These are phyloP conservation scores for Arthrobotrys sphaeroides DNA, from an alignment of 2,329 filamentous ascomycete species.

Conservation along the genomic window DNA sequence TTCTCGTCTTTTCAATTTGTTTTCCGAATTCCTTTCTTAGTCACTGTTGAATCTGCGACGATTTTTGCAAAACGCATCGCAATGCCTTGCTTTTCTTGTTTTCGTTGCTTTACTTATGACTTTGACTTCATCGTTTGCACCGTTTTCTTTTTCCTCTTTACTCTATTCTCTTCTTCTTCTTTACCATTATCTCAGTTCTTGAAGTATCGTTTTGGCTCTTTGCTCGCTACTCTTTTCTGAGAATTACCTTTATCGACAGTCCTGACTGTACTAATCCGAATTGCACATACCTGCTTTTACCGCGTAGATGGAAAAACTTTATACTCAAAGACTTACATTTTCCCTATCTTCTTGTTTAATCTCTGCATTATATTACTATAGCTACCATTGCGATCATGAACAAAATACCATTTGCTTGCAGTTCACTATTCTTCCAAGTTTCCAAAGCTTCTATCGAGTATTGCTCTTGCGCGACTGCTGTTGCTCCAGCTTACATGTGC, in stretches of 20 bases:
- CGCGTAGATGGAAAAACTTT: background rate
- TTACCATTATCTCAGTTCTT: background rate
- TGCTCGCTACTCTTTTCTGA: background rate
- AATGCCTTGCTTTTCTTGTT: slow-evolving; percentile 6
- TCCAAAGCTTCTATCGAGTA: background rate
- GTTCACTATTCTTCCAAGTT: background rate
- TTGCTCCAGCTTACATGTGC: no score
- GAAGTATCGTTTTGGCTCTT: background rate
- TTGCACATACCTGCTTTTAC: background rate
- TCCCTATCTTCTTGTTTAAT: background rate
- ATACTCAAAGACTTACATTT: background rate
- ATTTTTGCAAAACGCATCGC: slow-evolving; percentile 13
- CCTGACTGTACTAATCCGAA: background rate
- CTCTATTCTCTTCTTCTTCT: background rate
- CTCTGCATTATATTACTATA: background rate
- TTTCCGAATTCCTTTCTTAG: slow-evolving; percentile 11
- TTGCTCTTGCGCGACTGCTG: slow-evolving; percentile 3
- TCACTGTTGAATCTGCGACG: background rate
- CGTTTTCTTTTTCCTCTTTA: background rate
- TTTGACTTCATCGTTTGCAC: background rate
- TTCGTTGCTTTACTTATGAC: background rate
- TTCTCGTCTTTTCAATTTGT: background rate
- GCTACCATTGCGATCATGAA: background rate
- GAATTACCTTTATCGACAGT: background rate
- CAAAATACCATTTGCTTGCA: background rate